Evolutionary conservation across 1,284 basidiomycete genomes (phyloP).

Genomic region (Omphalotus olearius): DNA sequence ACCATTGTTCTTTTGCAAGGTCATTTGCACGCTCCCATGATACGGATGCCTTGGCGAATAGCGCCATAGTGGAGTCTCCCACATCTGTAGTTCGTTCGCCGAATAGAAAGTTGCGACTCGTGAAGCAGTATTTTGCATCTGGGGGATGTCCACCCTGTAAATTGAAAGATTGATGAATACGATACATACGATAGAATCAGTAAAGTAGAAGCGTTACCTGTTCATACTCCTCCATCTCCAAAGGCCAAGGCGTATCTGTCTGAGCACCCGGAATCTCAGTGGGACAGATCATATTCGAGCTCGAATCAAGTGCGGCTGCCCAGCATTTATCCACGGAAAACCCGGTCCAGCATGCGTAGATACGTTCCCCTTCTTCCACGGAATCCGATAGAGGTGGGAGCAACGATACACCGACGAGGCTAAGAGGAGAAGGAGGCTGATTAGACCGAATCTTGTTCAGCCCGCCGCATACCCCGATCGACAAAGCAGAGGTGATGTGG

Average conservation of each 20-base stretch:
- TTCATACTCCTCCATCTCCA: constrained; percentile 13
- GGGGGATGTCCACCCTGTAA: not conserved
- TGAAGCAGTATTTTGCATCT: not conserved
- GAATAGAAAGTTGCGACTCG: not conserved
- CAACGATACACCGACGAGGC: not conserved
- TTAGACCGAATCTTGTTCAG: constrained; percentile 8
- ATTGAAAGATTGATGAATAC: too few relatives aligned
- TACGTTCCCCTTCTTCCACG: constrained; percentile 32
- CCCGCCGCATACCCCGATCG: constrained; percentile 7
- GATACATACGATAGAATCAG: not conserved
- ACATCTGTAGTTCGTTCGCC: not conserved
- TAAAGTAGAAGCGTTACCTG: constrained; percentile 2
- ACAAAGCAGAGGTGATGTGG: constrained; percentile 20
- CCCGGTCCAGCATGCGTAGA: constrained; percentile 33
- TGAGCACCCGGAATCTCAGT: constrained; percentile 8
- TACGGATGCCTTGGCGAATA: not conserved
- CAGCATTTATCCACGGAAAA: constrained; percentile 29
- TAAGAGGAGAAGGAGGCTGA: not conserved
- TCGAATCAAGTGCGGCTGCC: constrained; percentile 25
- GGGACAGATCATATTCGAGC: constrained; percentile 10
- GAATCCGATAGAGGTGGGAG: not conserved
- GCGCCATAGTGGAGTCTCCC: not conserved
- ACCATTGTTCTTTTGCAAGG: not conserved
- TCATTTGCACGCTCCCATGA: not conserved
- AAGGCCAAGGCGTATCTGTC: constrained; percentile 15